A percentile compares a stretch with the other conserved stretches of the same genome.
phyloP scores from a whole-genome alignment of 2,329 filamentous ascomycete genomes.

The Coleophoma crateriformis region DNA sequence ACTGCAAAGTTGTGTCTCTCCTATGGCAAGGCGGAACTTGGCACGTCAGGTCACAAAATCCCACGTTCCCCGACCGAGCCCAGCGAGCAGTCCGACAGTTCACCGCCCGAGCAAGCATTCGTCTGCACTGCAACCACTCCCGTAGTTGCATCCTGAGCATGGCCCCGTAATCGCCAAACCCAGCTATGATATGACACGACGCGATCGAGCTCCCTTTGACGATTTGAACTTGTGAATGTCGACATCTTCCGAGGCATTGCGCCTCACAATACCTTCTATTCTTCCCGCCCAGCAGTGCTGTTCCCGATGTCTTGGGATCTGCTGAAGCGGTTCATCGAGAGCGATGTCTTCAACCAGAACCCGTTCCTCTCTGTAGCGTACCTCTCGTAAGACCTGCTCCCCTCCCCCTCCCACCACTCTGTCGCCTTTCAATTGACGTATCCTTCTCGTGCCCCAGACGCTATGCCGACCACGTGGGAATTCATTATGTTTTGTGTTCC shows the following conservation, averaged over 20 bases:
- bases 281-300: slow-evolving; percentile 8
- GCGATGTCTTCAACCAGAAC: slow-evolving; percentile 89
- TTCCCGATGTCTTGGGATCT: slow-evolving; percentile 73
- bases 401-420: too few relatives aligned
- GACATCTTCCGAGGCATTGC: slow-evolving; percentile 25
- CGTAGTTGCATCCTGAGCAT: too few relatives aligned
- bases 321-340: slow-evolving; percentile 86
- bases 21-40: not conserved
- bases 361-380: slow-evolving; percentile 85
- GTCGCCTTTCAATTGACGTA: not conserved
- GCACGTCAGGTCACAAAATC: not conserved
- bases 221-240: slow-evolving; percentile 20
- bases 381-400: slow-evolving; percentile 56
- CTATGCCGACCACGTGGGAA: slow-evolving; percentile 84
- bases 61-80: not conserved
- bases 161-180: too few relatives aligned
- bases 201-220: too few relatives aligned
- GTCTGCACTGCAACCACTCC: too few relatives aligned
- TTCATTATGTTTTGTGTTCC: slow-evolving; percentile 83
- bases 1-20: not conserved
- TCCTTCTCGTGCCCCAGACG: slow-evolving; percentile 45
- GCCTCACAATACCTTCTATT: slow-evolving; percentile 17
- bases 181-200: too few relatives aligned
- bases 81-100: too few relatives aligned
- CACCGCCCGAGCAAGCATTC: too few relatives aligned